A percentile compares a stretch with the other conserved stretches of the same genome.
Conservation (phyloP, 2,329 filamentous ascomycete species). For the Chaetomiaceae sp. region DNA sequence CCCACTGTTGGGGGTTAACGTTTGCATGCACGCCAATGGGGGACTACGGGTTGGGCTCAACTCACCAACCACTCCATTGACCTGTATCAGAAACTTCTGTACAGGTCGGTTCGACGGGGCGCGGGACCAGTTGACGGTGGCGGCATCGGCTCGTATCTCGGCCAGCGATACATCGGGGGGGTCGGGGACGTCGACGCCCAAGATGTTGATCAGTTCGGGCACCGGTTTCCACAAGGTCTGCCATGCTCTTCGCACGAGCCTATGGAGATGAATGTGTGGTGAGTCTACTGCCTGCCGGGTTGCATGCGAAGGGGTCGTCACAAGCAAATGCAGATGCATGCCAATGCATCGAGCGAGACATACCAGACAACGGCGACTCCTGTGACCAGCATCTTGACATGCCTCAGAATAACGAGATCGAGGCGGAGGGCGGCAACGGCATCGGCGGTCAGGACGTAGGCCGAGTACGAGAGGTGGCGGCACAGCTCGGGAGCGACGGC, state of each 20-base stretch:
- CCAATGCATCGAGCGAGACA: conserved; percentile 24
- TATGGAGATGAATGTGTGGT: conserved; percentile 32
- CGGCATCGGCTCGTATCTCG: conserved; percentile 79
- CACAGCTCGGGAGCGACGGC: conserved; percentile 39
- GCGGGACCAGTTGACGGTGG: conserved; percentile 86
- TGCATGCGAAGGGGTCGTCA: too few relatives aligned
- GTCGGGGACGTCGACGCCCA: conserved; percentile 90
- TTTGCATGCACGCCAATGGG: conserved; percentile 14
- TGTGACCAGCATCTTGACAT: conserved; percentile 53
- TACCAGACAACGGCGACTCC: conserved; percentile 51
- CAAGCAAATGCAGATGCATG: too few relatives aligned
- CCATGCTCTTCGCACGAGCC: conserved; percentile 80
- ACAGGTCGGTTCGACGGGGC: conserved; percentile 62
- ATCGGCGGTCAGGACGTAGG: conserved; percentile 33
- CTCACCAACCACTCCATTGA: conserved; percentile 87
- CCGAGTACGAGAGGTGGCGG: conserved; percentile 33
- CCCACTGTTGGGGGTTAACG: conserved; percentile 54
- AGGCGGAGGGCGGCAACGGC: conserved; percentile 40
- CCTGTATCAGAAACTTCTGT: conserved; percentile 83
- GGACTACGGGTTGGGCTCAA: conserved; percentile 11
- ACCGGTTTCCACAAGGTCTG: conserved; percentile 88
- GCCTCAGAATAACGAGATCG: conserved; percentile 42
- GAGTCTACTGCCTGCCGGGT: conserved; percentile 14
- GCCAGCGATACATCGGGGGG: conserved; percentile 85
- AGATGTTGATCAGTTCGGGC: conserved; percentile 80